These are phyloP conservation scores for Vitis vinifera DNA, from an alignment of 164 flowering plant species.

Conservation along the genomic window ASM3070453v1 NC_081810.1:16805501-16806000, in stretches of 20 bases:
- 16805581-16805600: constrained; percentile 98
- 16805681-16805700: not conserved
- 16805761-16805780: constrained; percentile 95
- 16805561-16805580: constrained; percentile 91
- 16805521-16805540: constrained; percentile 99
- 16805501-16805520: constrained; percentile 98
- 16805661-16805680: not conserved
- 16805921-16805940: constrained; percentile 15
- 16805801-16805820: constrained; percentile 98
- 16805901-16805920: constrained; percentile 99
- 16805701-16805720: constrained; percentile 44
- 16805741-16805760: constrained; percentile 99
- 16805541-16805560: constrained; percentile 97
- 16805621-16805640: constrained; percentile 48
- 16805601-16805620: constrained; percentile 99
- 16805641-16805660: not conserved
- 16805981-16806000: not conserved
- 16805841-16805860: constrained; percentile 80
- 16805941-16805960: not conserved
- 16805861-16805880: constrained; percentile 95
- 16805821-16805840: constrained; percentile 95
- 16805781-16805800: constrained; percentile 90
- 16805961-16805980: no score
- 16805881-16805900: constrained; percentile 98
- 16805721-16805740: constrained; percentile 96